These are phyloP conservation scores for Amoebophrya sp. DNA, from an alignment of 169 alveolate species.

Conservation along the genomic window DNA sequence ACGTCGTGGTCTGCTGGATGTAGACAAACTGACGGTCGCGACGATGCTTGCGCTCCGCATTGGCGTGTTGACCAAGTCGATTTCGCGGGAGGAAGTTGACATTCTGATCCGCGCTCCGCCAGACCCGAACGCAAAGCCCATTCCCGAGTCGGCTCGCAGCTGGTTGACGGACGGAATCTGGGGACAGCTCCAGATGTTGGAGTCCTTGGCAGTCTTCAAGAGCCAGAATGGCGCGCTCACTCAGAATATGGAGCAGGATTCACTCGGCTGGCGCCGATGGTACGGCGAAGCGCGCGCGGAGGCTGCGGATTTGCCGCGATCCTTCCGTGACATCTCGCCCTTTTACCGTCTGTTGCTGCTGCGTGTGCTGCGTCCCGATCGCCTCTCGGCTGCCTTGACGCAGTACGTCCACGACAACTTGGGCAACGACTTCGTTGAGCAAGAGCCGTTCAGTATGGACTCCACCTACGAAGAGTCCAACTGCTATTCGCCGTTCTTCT, in stretches of 20 bases:
- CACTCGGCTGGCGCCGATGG: slow-evolving; percentile 78
- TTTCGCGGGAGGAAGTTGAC: slow-evolving; percentile 63
- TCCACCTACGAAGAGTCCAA: slow-evolving; percentile 80
- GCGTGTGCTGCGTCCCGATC: slow-evolving; percentile 89
- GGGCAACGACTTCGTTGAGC: slow-evolving; percentile 80
- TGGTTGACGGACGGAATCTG: slow-evolving; percentile 75
- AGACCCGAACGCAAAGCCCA: slow-evolving; percentile 72
- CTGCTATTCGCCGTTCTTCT: slow-evolving; percentile 83
- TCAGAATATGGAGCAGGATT: slow-evolving; percentile 59
- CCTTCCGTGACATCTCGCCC: slow-evolving; percentile 72
- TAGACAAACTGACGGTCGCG: slow-evolving; percentile 85
- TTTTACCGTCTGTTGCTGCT: slow-evolving; percentile 84
- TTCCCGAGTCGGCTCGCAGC: slow-evolving; percentile 74
- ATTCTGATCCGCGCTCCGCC: slow-evolving; percentile 75
- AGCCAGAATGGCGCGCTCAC: slow-evolving; percentile 47
- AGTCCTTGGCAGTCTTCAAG: slow-evolving; percentile 53
- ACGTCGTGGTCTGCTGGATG: slow-evolving; percentile 83
- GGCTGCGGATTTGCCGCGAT: slow-evolving; percentile 85
- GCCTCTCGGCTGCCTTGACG: slow-evolving; percentile 84
- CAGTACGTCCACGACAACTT: slow-evolving; percentile 77
- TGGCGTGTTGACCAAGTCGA: slow-evolving; percentile 57
- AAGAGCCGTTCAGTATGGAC: slow-evolving; percentile 77
- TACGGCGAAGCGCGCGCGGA: slow-evolving; percentile 90
- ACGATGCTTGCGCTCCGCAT: slow-evolving; percentile 78
- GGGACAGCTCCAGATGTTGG: slow-evolving; percentile 56